These are phyloP conservation scores for Globisporangium camurandrum DNA, from an alignment of 352 stramenopile genomes.

Conservation along the genomic window DNA sequence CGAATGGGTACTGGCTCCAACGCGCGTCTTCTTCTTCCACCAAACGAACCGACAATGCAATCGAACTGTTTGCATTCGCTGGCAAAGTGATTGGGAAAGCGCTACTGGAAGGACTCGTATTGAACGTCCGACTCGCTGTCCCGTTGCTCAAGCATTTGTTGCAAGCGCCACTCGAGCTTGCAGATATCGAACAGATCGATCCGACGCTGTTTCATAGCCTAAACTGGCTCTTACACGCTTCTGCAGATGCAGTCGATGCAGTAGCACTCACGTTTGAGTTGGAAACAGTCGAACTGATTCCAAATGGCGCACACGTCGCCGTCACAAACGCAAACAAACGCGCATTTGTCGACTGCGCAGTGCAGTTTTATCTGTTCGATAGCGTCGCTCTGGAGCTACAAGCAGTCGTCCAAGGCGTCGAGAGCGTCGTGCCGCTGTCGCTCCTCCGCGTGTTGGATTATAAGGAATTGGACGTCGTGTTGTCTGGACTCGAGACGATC, in stretches of 20 bases:
- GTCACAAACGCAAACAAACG: conserved; percentile 95
- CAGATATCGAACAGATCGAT: conserved; percentile 62
- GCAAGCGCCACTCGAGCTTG: conserved; percentile 37
- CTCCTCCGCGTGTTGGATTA: conserved; percentile 97
- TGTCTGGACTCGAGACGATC: conserved; percentile 70
- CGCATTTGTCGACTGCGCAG: conserved; percentile 87
- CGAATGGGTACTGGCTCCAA: conserved; percentile 61
- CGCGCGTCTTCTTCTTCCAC: too few relatives aligned
- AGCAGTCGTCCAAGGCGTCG: conserved; percentile 82
- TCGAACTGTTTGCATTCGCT: too few relatives aligned
- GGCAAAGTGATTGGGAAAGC: conserved; percentile 60
- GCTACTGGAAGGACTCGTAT: conserved; percentile 61
- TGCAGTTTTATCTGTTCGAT: conserved; percentile 95
- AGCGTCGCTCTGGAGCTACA: conserved; percentile 86
- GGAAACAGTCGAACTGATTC: conserved; percentile 51
- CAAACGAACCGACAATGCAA: too few relatives aligned
- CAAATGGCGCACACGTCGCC: conserved; percentile 34
- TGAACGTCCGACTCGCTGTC: conserved; percentile 59
- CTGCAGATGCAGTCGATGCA: conserved; percentile 39
- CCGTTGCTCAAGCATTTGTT: conserved; percentile 71
- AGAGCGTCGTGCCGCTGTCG: conserved; percentile 92
- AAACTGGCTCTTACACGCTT: conserved; percentile 46
- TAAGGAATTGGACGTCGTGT: conserved; percentile 91
- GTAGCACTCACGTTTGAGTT: conserved; percentile 63
- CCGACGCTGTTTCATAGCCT: conserved; percentile 68